Evolutionary conservation across 2,329 filamentous ascomycete genomes (phyloP).

Genomic region (Aspergillus unguis): DNA sequence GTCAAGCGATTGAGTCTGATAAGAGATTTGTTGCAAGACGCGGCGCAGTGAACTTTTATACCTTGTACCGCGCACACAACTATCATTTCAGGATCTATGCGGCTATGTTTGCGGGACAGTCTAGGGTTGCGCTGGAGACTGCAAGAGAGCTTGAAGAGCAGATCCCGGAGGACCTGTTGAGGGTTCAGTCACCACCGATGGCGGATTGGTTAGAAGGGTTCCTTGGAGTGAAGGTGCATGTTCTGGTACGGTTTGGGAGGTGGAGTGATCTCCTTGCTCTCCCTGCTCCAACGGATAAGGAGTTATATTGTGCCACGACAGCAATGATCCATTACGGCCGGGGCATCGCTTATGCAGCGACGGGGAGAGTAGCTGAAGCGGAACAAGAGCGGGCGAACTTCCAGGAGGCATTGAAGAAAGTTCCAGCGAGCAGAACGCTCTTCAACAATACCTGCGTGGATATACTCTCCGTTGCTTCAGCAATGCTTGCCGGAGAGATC

Average conservation of each 20-base stretch:
- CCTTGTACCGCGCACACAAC: slow-evolving; percentile 70
- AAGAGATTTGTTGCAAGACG: slow-evolving; percentile 60
- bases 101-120: slow-evolving; percentile 72
- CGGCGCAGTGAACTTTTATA: slow-evolving; percentile 68
- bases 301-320: slow-evolving; percentile 66
- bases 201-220: slow-evolving; percentile 76
- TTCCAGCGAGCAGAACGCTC: slow-evolving; percentile 60
- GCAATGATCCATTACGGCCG: slow-evolving; percentile 67
- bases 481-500: slow-evolving; percentile 71
- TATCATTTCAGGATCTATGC: slow-evolving; percentile 74
- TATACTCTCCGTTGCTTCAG: slow-evolving; percentile 59
- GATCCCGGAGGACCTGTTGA: slow-evolving; percentile 62
- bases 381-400: slow-evolving; percentile 53
- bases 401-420: slow-evolving; percentile 46
- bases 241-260: slow-evolving; percentile 67
- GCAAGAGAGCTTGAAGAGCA: slow-evolving; percentile 58
- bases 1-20: slow-evolving; percentile 64
- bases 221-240: slow-evolving; percentile 64
- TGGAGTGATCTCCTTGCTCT: slow-evolving; percentile 65
- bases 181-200: slow-evolving; percentile 67
- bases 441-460: slow-evolving; percentile 66
- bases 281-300: slow-evolving; percentile 54
- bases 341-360: slow-evolving; percentile 63
- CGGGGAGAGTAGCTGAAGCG: slow-evolving; percentile 54
- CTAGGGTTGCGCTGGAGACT: slow-evolving; percentile 59